A percentile compares a stretch with the other conserved stretches of the same genome.
Conservation (phyloP, 345 rosid genomes). For the Hevea brasiliensis region DNA sequence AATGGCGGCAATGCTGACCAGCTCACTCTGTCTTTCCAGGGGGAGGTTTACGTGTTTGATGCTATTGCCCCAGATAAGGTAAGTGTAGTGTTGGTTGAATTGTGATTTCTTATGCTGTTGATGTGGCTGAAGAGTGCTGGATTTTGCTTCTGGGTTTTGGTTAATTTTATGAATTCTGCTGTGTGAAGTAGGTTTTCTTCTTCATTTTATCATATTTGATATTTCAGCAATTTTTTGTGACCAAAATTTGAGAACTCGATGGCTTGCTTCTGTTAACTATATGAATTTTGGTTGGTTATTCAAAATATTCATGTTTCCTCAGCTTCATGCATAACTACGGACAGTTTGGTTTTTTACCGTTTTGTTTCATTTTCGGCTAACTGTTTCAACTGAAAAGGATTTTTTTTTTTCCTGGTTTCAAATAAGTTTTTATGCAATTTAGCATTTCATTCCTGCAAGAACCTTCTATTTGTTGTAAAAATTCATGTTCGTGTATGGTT, state of each 20-base stretch:
- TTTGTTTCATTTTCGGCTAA: background rate
- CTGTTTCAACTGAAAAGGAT: background rate
- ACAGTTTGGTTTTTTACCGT: background rate
- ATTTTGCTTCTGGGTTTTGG: constrained; percentile 12
- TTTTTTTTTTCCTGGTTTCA: background rate
- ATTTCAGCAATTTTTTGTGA: background rate
- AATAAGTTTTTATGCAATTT: background rate
- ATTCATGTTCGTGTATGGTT: background rate
- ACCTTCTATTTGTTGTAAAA: background rate
- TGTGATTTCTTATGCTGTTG: background rate
- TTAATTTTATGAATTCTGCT: constrained; percentile 10
- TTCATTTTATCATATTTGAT: background rate
- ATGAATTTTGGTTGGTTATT: background rate
- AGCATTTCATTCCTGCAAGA: background rate
- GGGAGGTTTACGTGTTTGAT: constrained; percentile 51
- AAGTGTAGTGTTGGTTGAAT: background rate
- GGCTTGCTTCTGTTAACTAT: background rate
- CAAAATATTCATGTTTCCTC: background rate
- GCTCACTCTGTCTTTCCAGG: constrained; percentile 51
- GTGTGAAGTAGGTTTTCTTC: background rate
- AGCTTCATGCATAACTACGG: background rate
- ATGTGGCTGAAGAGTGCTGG: too few relatives aligned
- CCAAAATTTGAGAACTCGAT: background rate
- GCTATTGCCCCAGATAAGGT: constrained; percentile 52
- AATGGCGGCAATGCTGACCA: constrained; percentile 32